Base-by-base conservation (phyloP, 2,329 filamentous ascomycete species). In the Penicillium sp. region DNA sequence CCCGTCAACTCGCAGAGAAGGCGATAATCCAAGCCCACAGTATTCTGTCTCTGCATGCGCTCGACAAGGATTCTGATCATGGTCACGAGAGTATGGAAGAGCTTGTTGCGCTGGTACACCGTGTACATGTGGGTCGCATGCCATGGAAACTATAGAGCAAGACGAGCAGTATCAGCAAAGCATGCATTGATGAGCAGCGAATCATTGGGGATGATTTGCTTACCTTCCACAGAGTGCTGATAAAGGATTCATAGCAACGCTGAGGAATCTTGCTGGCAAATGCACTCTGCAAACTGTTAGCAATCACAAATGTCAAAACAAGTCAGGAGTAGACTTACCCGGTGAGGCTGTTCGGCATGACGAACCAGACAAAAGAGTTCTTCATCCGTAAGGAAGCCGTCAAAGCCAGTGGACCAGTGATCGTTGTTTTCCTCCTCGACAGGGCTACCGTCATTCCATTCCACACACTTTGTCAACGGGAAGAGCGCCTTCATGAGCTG, bases 61-160 rank as follows among this genome's bases (percentile, higher is more conserved):
- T 88, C 88, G 59, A 83, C 83, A 67, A 93, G 81, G 64, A 91
- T 86, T 49, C 80, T 81, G 67, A 93, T 85, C 68, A 87, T 86
- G 24, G 80, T 80, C 50, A 63, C 64, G 48, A 65, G 66, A 34
- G 73, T 64, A 13, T 75, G 67, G 65, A 77, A 81, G 27, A 83
- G 61, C 9, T 66, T 57, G 50, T 78, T 76, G 45, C 79, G 78
- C 53, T 81, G 76, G 40, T 69, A 65, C 21, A 83, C 63, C 1
- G 73, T 78, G 63, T 81, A 79, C 54, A 77, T 61, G 13, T 71
- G 61, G 10, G 70, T 65, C 4, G 75, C 75, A 44, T 72, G 73
- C 80, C 80, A 83, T 3, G 81, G 81, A 55, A 78, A 83, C 77
- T 79, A 56, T 29, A 39, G n/a, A 40, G 38, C 45, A 27, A 40